Evolutionary conservation across 75 land plant species (phyloP), one percentile per base, ranked within the genome.

Genomic region (Picea sitchensis): DNA sequence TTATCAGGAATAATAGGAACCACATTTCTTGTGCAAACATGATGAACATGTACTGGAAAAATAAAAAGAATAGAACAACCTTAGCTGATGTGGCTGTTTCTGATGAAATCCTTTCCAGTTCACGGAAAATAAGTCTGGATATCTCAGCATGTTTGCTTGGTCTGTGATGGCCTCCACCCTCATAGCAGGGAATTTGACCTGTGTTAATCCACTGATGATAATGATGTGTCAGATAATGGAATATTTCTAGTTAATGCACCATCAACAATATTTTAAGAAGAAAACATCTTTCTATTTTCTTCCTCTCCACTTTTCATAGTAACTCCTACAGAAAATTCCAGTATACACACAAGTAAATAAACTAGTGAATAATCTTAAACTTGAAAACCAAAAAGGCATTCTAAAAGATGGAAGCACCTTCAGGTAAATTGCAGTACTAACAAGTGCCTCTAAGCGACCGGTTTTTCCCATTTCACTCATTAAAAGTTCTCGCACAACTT

Each of bases 121-220:
- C 99, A 82, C 93, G 90, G 80, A 97, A 97, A 75, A 93, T 97
- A 71, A 72, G 77, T 77, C 95, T 86, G 8, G 99, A 91, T 75
- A 95, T 97, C 81, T 93, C 98, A 74, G 99, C 99, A 85, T 95
- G 98, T 78, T 88, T 91, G 80, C 90, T 97, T 74, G 99, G 99
- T 57, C 99, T 82, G 79, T 93, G 92, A 86, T 97, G 99, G 6
- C 98, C 98, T 34, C 99, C 99, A 87, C 86, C 99, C 81, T 97
- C 99, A 87, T 84, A 95, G 81, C 99, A 97, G 47, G 91, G 92
- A 74, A 97, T 95, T 79, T 97, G 98, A 41, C 99, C 99, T 58
- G 98, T 97, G 81, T 95, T 97, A 60, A 97, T 95, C 99, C 99
- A 97, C 96, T 97, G 86, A 83, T 79, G 21, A 61, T 26, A 61